Evolutionary conservation across 441 rosid genomes (phyloP), one percentile per base, ranked within the genome.

Genomic region (Geranium incanum): DNA sequence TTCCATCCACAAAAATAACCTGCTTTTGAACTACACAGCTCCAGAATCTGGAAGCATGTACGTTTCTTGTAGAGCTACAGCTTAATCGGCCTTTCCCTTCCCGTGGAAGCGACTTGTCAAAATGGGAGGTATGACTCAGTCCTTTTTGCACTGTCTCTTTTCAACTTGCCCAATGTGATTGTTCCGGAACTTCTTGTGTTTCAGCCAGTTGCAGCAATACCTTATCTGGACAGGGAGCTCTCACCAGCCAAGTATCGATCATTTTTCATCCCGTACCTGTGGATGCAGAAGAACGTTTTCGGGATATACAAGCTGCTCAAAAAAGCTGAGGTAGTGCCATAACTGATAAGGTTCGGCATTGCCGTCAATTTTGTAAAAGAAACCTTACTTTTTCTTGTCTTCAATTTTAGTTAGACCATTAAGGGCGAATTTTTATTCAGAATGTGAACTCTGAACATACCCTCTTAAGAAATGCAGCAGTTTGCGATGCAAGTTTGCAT

Each of bases 41-140:
- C 48, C 85, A 45, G 69, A 84, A 94, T 83, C 78, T 89, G 8
- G 86, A 88, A 38, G 68, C 76, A 1, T 92, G 99, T 79, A 88
- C 92, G 41, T 94, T 94, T 85, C 84, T 94, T 5, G 86, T 90
- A 2, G 99, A 94, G 87, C 84, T 94, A 75, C 90, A 88, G 84
- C 97, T 94, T 16, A 75, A 85, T 67, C 91, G 94, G 60, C 97
- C 94, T 45, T 83, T 80, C 68, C 77, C 78, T 36, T 82, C 79
- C 19, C 84, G 89, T 21, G 97, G 99, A 80, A 88, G 84, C 76
- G 94, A 94, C 86, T 80, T 86, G 75, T 89, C 92, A 13, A 85
- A 78, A 57, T 94, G 97, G 97, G 93, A 92, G 99, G 99, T 94
- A 81, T 38, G 75, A 4, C 6, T 52, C 60, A 12, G 1, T 5